These are phyloP conservation scores for Pseudophaeomoniella oleicola DNA, from an alignment of 2,329 filamentous ascomycete genomes.

Conservation along the genomic window DNA sequence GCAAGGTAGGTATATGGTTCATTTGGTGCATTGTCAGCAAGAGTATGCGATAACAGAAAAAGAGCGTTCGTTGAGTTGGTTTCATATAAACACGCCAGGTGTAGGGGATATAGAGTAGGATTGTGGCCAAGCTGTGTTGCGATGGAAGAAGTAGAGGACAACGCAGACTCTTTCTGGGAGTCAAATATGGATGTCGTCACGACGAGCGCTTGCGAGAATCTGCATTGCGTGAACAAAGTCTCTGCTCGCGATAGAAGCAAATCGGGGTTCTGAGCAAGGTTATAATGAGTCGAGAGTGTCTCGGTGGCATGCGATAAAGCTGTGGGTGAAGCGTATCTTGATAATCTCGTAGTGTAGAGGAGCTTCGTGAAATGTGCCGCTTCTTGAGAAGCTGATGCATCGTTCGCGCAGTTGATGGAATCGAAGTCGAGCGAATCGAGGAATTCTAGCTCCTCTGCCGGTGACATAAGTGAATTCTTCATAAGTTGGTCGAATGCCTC, in stretches of 20 bases:
- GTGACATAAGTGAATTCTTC: slow-evolving; percentile 83
- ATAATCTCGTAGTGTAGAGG: slow-evolving; percentile 88
- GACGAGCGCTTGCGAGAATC: slow-evolving; percentile 71
- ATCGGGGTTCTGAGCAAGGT: slow-evolving; percentile 71
- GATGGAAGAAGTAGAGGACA: slow-evolving; percentile 10
- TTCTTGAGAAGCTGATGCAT: slow-evolving; percentile 60
- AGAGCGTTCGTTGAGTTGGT: slow-evolving; percentile 74
- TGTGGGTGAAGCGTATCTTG: slow-evolving; percentile 80
- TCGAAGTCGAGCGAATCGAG: slow-evolving; percentile 84
- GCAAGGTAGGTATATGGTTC: slow-evolving; percentile 89
- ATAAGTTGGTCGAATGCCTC: slow-evolving; percentile 97
- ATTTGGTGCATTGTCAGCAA: slow-evolving; percentile 80
- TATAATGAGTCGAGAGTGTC: slow-evolving; percentile 86
- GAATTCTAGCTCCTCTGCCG: slow-evolving; percentile 80
- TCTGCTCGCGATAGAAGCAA: slow-evolving; percentile 82
- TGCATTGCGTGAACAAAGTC: slow-evolving; percentile 84
- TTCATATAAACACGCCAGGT: slow-evolving; percentile 82
- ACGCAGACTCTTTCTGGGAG: slow-evolving; percentile 70
- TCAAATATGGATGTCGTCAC: slow-evolving; percentile 74
- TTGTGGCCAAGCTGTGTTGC: slow-evolving; percentile 25
- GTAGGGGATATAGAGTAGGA: slow-evolving; percentile 62
- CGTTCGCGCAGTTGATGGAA: slow-evolving; percentile 52
- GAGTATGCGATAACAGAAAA: slow-evolving; percentile 81
- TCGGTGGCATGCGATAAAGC: slow-evolving; percentile 77
- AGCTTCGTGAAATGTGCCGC: slow-evolving; percentile 89